These are phyloP conservation scores for Neocucurbitaria cava DNA, from an alignment of 2,329 filamentous ascomycete species.

Conservation along the genomic window DNA sequence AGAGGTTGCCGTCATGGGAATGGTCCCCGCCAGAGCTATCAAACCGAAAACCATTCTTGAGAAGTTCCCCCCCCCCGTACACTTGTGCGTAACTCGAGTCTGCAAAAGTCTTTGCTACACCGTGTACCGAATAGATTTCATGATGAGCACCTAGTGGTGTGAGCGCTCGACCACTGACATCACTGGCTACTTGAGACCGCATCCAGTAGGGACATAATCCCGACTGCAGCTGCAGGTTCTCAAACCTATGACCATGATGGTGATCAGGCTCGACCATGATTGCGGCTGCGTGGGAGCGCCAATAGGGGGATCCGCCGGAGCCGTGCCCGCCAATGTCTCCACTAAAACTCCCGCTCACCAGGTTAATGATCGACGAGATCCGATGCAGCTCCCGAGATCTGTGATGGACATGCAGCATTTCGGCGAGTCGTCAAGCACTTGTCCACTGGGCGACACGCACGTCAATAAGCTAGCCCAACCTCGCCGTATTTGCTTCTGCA, in stretches of 20 bases:
- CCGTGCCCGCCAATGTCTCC: neutral
- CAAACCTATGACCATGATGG: conserved; percentile 8
- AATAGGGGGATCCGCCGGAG: conserved; percentile 2
- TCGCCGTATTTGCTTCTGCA: conserved; percentile 5
- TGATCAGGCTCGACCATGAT: conserved; percentile 5
- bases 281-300: conserved; percentile 13
- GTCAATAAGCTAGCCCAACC: conserved; percentile 5
- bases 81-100: neutral
- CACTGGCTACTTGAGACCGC: neutral
- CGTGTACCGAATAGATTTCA: neutral
- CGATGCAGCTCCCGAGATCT: conserved; percentile 10
- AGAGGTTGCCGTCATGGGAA: conserved; percentile 28
- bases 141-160: neutral
- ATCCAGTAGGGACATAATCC: neutral
- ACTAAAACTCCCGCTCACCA: neutral
- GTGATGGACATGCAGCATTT: conserved; percentile 20
- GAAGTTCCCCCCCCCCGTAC: neutral
- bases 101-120: neutral
- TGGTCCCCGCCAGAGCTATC: conserved; percentile 19
- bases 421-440: conserved; percentile 1
- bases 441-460: conserved; percentile 6
- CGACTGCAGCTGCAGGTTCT: neutral
- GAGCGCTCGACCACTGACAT: neutral
- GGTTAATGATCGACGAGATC: conserved; percentile 22
- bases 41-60: conserved; percentile 21